These are phyloP conservation scores for Tetrapisispora taiwanensis DNA, from an alignment of 805 yeast species.

Conservation along the genomic window DNA sequence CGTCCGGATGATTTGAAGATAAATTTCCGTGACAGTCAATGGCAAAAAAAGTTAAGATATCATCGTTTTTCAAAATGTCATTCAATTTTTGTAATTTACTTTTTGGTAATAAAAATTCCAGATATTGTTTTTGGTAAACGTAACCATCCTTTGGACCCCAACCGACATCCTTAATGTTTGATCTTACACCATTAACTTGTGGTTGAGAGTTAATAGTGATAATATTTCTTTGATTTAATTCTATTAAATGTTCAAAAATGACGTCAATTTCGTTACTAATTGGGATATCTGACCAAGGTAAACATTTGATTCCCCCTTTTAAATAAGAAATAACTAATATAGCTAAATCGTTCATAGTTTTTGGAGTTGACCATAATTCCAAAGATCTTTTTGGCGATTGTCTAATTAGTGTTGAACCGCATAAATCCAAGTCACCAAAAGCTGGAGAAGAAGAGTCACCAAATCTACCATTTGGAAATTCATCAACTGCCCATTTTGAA, in stretches of 20 bases:
- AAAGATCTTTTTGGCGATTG: conserved; percentile 72
- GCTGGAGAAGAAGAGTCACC: conserved; percentile 98
- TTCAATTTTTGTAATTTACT: conserved; percentile 13
- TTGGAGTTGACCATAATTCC: conserved; percentile 85
- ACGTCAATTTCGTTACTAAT: conserved; percentile 63
- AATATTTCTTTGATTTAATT: conserved; percentile 57
- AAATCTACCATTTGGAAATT: conserved; percentile 97
- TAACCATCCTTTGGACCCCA: conserved; percentile 95
- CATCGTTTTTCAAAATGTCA: conserved; percentile 32
- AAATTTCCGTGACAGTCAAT: conserved; percentile 51
- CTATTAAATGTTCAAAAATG: conserved; percentile 48
- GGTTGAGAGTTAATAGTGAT: conserved; percentile 91
- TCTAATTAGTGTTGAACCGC: conserved; percentile 69
- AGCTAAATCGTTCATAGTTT: conserved; percentile 46
- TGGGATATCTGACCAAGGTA: conserved; percentile 96
- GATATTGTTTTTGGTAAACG: conserved; percentile 88
- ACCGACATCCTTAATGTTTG: conserved; percentile 65
- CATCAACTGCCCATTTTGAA: conserved; percentile 75
- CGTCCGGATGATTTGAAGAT: conserved; percentile 58
- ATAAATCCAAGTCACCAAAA: conserved; percentile 78
- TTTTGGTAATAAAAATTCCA: conserved; percentile 74
- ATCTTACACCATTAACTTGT: conserved; percentile 68
- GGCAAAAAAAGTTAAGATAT: conserved; percentile 66
- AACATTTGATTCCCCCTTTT: conserved; percentile 55
- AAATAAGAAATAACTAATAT: conserved; percentile 59